Base-by-base conservation (phyloP, 768 basidiomycete genomes). In the Cubamyces lactineus region DNA sequence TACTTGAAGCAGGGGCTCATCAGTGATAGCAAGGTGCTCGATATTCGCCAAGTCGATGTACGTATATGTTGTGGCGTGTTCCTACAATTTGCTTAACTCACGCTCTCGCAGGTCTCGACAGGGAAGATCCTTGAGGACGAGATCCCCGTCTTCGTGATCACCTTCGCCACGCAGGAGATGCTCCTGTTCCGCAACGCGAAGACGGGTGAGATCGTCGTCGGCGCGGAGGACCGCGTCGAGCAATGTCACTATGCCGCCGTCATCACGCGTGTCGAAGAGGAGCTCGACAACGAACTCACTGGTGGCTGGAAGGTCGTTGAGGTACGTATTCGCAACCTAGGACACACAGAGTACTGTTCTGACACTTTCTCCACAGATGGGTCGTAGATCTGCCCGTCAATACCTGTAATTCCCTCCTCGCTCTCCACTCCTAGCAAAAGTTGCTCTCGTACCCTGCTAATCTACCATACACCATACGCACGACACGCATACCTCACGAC, bases 271-370 rank as follows among this genome's bases (percentile, higher is more conserved):
- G 77, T 94, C 30, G 88, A 92, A 71, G 89, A 89, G 68, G 94
- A 98, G 71, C 78, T 98, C 64, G 87, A 86, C 28, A 92, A 98
- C 72, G 92, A 95, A 73, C 80, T 97, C 47, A 99, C 97, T 0
- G 95, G 93, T 45, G 97, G 97, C 13, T 99, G 97, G 96, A 98
- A 98, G 76, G 86, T 98, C 54, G 83, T 98, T 26, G 96, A 98
- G 87, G 94, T 95, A 71, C 53, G 84, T 77, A 16, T 16, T 16
- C n/a, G 43, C 43, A 2, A 5, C n/a, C 28, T 28, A 28, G 19
- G 49, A 8, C 16, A 17, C 12, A 28, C 40, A 2, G 49, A 24
- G 47, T 59, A 45, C 61, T 24, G 5, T 16, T 24, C 53, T 70
- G 39, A 47, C n/a, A 50, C 19, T 34, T n/a, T 12, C 63, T 6